Conservation (phyloP, 768 basidiomycete species). For the Agaricus sinodeliciosus region DNA sequence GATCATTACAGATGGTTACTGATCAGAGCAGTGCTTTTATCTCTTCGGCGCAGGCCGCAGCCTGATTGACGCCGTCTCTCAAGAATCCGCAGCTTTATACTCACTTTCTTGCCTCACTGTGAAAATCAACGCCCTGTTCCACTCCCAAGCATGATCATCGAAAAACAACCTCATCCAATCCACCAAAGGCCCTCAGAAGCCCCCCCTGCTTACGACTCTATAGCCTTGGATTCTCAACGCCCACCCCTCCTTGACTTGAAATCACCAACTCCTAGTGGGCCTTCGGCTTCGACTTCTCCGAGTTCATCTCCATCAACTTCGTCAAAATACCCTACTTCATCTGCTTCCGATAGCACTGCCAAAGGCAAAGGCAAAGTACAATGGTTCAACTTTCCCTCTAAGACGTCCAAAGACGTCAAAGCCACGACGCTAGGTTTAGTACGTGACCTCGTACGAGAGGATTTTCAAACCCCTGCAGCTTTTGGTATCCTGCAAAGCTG, state of each 20-base stretch:
- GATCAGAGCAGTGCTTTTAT: too few species aligned
- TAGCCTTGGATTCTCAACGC: constrained; percentile 3
- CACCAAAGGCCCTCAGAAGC: constrained; percentile 31
- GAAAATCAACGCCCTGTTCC: background rate
- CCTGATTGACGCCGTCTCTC: too few species aligned
- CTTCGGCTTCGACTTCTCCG: background rate
- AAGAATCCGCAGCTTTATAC: constrained; percentile 1
- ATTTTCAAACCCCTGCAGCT: constrained; percentile 23
- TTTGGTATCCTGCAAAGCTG: constrained; percentile 54
- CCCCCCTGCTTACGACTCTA: constrained; percentile 34
- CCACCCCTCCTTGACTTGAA: background rate
- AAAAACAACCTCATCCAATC: constrained; percentile 30
- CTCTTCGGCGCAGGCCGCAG: too few species aligned
- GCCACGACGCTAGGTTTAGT: constrained; percentile 47
- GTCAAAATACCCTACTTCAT: constrained; percentile 8
- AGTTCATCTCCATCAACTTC: constrained; percentile 10
- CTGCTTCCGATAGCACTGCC: constrained; percentile 6
- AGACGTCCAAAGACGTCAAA: constrained; percentile 41
- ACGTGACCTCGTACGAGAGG: constrained; percentile 46
- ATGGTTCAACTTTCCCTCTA: constrained; percentile 32
- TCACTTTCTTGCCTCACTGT: background rate
- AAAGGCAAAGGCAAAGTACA: constrained; percentile 26
- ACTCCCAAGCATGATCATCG: constrained; percentile 3
- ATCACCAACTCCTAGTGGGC: background rate
- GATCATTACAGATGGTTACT: too few species aligned